Base-by-base conservation (phyloP, 331 rosid genomes). In the Telfairia occidentalis region DNA sequence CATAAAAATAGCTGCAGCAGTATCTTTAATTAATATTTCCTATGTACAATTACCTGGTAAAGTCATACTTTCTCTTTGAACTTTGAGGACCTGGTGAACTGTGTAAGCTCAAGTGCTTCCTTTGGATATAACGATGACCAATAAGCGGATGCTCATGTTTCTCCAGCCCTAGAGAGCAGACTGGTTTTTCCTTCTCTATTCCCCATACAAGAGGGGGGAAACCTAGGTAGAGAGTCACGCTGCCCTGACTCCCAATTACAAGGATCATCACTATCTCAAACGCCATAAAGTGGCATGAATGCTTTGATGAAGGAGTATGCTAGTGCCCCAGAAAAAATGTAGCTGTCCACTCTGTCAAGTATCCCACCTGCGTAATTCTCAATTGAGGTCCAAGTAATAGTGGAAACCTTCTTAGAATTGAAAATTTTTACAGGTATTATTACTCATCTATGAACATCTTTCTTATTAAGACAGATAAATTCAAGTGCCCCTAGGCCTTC, bases 321-420 rank as follows among this genome's bases (percentile, higher is more conserved):
- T 10, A 92, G 92, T 24, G 97, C 97, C 13, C 97, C 97, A 1
- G 96, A 90, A 84, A 92, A 92, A 12, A 92, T 71, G 81, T 87
- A 92, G 81, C 97, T 92, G 83, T 92, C 96, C 49, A 79, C 90
- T 80, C 96, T 84, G 83, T 92, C 97, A 35, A 92, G 86, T 73
- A 90, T 24, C 71, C 97, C 96, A 73, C 97, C 96, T 90, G 88
- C 80, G 82, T 55, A 8, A 78, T 52, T 12, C 0, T 28, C 75
- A 45, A 70, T 11, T 53, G 43, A 46, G 60, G 29, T 53, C 28
- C 24, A 53, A 10, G 23, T 45, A 37, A 69, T 4, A 69, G 3
- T 37, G 13, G 9, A 46, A 45, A 45, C 21, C 29, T 43, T 26
- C 16, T 16, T 15, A 40, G 57, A 26, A 4, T 29, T 29, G 19